phyloP scores from a whole-genome alignment of 2,329 filamentous ascomycete genomes.

The Cytospora leucostoma region DNA sequence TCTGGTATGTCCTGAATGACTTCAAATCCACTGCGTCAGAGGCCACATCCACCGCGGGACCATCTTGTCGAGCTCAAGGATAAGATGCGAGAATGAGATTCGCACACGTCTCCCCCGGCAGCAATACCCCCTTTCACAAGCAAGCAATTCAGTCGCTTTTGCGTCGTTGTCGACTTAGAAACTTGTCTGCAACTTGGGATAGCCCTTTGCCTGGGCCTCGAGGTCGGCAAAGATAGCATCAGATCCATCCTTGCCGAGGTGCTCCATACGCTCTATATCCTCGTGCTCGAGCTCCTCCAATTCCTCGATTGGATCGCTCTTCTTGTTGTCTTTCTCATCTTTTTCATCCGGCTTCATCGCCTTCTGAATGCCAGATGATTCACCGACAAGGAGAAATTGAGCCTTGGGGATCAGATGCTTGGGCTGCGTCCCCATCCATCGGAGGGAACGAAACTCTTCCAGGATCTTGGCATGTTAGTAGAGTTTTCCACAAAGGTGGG shows the following conservation, averaged over 20 bases:
- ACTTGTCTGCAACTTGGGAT: constrained; percentile 62
- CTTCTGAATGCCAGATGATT: constrained; percentile 58
- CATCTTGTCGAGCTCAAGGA: not conserved
- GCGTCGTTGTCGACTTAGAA: constrained; percentile 39
- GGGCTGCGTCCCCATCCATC: constrained; percentile 75
- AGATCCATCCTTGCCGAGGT: constrained; percentile 49
- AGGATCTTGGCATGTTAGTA: constrained; percentile 51
- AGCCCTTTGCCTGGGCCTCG: constrained; percentile 55
- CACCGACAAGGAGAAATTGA: constrained; percentile 78
- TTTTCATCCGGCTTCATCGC: constrained; percentile 56
- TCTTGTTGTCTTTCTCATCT: constrained; percentile 58
- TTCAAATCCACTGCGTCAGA: too few species aligned
- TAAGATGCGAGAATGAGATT: too few species aligned
- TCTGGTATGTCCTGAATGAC: too few species aligned
- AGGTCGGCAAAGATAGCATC: constrained; percentile 52
- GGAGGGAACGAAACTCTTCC: constrained; percentile 69
- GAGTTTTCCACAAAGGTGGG: too few species aligned
- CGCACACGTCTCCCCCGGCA: not conserved
- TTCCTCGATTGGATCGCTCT: constrained; percentile 68
- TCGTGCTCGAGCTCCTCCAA: constrained; percentile 75
- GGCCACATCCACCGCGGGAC: not conserved
- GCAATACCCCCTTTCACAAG: not conserved
- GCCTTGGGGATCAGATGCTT: constrained; percentile 73
- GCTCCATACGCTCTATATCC: constrained; percentile 65
- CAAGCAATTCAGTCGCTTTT: not conserved